Evolutionary conservation across 257 asterid genomes (phyloP).

Genomic region (Handroanthus guayacan): DNA sequence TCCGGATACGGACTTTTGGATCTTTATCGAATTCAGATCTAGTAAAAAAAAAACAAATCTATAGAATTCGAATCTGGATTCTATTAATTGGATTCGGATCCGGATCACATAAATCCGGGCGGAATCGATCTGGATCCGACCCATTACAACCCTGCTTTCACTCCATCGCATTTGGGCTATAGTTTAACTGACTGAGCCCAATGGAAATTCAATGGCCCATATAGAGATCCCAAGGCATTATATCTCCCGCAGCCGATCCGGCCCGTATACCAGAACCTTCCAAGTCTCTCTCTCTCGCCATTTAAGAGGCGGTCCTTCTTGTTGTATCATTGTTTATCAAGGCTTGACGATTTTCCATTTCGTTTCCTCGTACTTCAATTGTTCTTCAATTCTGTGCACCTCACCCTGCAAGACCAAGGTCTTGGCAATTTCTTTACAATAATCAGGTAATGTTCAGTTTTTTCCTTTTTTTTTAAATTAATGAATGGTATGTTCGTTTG

Average conservation of each 20-base stretch:
- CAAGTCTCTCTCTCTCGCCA: neutral
- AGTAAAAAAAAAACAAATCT: no score
- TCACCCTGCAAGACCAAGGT: conserved; percentile 19
- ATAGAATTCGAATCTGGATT: no score
- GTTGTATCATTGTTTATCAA: neutral
- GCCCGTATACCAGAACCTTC: conserved; percentile 38
- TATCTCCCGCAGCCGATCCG: neutral
- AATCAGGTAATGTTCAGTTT: neutral
- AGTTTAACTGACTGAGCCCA: neutral
- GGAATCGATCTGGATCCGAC: no score
- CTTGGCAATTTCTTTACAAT: neutral
- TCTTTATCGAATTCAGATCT: no score
- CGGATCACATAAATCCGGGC: no score
- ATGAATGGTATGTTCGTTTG: neutral
- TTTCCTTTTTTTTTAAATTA: neutral
- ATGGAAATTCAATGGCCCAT: neutral
- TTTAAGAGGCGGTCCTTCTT: neutral
- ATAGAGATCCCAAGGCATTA: neutral
- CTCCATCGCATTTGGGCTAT: neutral
- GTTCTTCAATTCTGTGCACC: neutral
- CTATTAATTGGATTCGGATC: no score
- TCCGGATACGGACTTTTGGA: no score
- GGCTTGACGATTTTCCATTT: neutral
- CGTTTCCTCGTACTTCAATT: conserved; percentile 16
- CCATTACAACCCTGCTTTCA: no score